These are phyloP conservation scores for Pseudogymnoascus sp. DNA, from an alignment of 2,329 filamentous ascomycete species.

Conservation along the genomic window DNA sequence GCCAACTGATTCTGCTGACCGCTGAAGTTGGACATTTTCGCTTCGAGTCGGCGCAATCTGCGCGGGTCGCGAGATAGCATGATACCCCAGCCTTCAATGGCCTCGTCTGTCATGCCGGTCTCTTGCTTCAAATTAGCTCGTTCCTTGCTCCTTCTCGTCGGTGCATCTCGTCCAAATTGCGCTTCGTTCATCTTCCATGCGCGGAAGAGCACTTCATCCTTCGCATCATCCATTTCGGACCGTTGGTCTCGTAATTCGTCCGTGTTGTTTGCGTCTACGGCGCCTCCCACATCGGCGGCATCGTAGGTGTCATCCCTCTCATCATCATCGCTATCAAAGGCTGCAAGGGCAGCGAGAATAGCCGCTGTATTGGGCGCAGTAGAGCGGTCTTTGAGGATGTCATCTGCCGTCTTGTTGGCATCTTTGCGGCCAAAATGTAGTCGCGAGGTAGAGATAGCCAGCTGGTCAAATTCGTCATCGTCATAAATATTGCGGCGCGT, in stretches of 20 bases:
- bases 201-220: conserved; percentile 66
- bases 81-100: conserved; percentile 86
- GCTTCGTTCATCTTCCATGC: conserved; percentile 57
- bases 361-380: conserved; percentile 68
- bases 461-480: conserved; percentile 66
- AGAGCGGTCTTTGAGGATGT: conserved; percentile 56
- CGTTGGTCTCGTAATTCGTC: conserved; percentile 31
- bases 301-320: conserved; percentile 97
- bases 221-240: conserved; percentile 37
- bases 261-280: conserved; percentile 52
- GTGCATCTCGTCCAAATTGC: conserved; percentile 62
- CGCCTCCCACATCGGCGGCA: conserved; percentile 80
- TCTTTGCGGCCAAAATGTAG: conserved; percentile 72
- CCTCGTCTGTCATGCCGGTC: conserved; percentile 86
- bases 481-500: conserved; percentile 68
- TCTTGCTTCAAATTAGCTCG: conserved; percentile 60
- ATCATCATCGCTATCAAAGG: conserved; percentile 90
- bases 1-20: conserved; percentile 58
- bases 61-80: conserved; percentile 71
- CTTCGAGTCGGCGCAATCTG: conserved; percentile 60
- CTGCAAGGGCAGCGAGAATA: conserved; percentile 77
- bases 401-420: conserved; percentile 57
- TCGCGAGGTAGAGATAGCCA: conserved; percentile 56
- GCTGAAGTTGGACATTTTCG: conserved; percentile 55
- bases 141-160: conserved; percentile 55